A percentile compares a stretch with the other conserved stretches of the same genome.
Conservation (phyloP, 108 stramenopile genomes). For the Skeletonema tropicum region DNA sequence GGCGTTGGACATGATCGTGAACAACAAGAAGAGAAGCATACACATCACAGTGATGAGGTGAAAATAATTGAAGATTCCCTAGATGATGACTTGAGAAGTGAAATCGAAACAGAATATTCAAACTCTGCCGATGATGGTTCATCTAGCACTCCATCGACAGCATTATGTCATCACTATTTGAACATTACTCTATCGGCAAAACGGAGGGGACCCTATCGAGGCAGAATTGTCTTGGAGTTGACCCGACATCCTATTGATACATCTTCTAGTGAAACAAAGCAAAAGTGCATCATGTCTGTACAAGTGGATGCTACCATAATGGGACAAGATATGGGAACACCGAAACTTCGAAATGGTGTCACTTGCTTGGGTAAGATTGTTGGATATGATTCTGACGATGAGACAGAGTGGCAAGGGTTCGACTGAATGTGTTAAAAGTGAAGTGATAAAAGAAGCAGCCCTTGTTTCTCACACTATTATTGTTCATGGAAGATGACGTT, state of each 20-base stretch:
- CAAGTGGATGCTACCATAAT: conserved; percentile 43
- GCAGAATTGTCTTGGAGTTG: conserved; percentile 29
- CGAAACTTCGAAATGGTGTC: conserved; percentile 37
- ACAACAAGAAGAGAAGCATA: background rate
- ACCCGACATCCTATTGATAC: background rate
- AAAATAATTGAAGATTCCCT: conserved; percentile 30
- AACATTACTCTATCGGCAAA: conserved; percentile 18
- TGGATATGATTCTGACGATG: conserved; percentile 45
- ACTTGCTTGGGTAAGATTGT: conserved; percentile 36
- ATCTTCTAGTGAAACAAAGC: background rate
- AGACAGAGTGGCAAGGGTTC: conserved; percentile 51
- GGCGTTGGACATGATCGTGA: background rate
- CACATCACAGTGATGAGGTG: background rate
- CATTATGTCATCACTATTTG: conserved; percentile 9
- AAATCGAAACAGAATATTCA: conserved; percentile 8
- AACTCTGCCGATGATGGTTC: background rate
- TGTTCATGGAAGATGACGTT: no score
- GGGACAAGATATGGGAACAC: conserved; percentile 48
- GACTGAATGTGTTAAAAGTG: background rate
- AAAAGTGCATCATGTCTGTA: conserved; percentile 16
- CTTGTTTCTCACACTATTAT: no score
- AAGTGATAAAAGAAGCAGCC: no score
- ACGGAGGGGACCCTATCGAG: conserved; percentile 38
- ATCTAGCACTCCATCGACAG: background rate
- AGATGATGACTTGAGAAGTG: conserved; percentile 28